A percentile compares a stretch with the other conserved stretches of the same genome.
These are phyloP conservation scores for Sporothrix phasma DNA, from an alignment of 2,329 filamentous ascomycete species.

Conservation along the genomic window DNA sequence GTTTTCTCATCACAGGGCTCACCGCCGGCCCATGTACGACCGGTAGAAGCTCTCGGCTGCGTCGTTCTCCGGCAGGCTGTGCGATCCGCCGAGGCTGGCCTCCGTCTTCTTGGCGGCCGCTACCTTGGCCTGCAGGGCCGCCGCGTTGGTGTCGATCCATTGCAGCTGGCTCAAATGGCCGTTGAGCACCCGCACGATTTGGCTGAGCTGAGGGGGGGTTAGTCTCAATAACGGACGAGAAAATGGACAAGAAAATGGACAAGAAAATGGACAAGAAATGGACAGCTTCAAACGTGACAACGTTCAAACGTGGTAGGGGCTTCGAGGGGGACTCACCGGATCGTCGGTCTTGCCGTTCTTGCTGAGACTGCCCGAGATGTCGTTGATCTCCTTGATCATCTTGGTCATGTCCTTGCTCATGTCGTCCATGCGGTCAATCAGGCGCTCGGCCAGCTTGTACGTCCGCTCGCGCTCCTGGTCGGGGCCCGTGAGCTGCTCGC, in stretches of 20 bases:
- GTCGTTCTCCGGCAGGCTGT: conserved; percentile 53
- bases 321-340: conserved; percentile 64
- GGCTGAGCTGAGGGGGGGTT: conserved; percentile 57
- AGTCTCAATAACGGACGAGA: background rate
- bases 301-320: no score
- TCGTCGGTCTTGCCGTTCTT: conserved; percentile 84
- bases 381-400: conserved; percentile 98
- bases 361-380: conserved; percentile 77
- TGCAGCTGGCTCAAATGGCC: conserved; percentile 85
- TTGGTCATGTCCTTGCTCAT: conserved; percentile 86
- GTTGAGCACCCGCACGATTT: conserved; percentile 93
- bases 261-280: no score
- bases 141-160: conserved; percentile 81
- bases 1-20: conserved; percentile 18
- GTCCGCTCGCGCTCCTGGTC: conserved; percentile 94
- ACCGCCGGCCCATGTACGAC: conserved; percentile 71
- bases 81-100: conserved; percentile 48
- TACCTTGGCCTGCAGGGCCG: conserved; percentile 73
- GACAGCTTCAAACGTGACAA: no score
- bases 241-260: background rate
- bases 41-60: conserved; percentile 84
- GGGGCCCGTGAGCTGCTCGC: conserved; percentile 62
- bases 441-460: conserved; percentile 89
- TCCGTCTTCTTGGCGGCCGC: conserved; percentile 69
- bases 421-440: conserved; percentile 81